Conservation (phyloP, 2,329 filamentous ascomycete species). For the Sordariomycetes sp. region DNA sequence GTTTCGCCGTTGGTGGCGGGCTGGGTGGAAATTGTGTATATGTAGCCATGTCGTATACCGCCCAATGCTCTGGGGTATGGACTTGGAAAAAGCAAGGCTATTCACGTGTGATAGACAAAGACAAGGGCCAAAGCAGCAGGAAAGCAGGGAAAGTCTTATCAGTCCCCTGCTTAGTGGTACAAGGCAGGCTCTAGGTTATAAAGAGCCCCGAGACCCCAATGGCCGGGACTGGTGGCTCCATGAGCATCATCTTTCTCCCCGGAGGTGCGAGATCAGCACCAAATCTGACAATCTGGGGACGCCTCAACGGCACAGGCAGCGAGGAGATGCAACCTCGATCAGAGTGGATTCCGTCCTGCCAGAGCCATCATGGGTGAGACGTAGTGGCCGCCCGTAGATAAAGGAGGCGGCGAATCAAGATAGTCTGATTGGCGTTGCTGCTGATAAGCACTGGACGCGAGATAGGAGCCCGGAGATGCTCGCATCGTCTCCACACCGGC, state of each 20-base stretch:
- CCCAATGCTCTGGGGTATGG: background rate
- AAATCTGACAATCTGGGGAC: too few species aligned
- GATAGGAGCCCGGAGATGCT: conserved; percentile 4
- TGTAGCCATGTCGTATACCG: background rate
- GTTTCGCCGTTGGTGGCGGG: conserved; percentile 28
- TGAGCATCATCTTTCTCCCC: too few species aligned
- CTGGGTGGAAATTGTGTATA: conserved; percentile 22
- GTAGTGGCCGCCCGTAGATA: background rate
- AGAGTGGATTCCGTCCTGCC: conserved; percentile 8
- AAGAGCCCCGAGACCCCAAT: too few species aligned
- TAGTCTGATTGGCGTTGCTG: background rate
- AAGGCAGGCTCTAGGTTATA: too few species aligned
- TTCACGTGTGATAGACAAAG: too few species aligned
- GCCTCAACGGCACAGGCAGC: too few species aligned
- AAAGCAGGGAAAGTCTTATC: too few species aligned
- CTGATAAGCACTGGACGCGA: conserved; percentile 7
- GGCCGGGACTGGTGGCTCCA: too few species aligned
- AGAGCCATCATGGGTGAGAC: background rate
- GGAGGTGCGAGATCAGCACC: background rate
- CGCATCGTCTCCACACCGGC: too few species aligned
- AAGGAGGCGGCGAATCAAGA: conserved; percentile 12
- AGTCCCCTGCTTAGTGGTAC: too few species aligned
- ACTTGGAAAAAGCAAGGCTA: background rate
- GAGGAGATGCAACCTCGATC: conserved; percentile 19
- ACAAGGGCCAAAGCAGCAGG: too few species aligned